phyloP scores from a whole-genome alignment of 1,139 yeast genomes.

The Zygoascus meyerae region DNA sequence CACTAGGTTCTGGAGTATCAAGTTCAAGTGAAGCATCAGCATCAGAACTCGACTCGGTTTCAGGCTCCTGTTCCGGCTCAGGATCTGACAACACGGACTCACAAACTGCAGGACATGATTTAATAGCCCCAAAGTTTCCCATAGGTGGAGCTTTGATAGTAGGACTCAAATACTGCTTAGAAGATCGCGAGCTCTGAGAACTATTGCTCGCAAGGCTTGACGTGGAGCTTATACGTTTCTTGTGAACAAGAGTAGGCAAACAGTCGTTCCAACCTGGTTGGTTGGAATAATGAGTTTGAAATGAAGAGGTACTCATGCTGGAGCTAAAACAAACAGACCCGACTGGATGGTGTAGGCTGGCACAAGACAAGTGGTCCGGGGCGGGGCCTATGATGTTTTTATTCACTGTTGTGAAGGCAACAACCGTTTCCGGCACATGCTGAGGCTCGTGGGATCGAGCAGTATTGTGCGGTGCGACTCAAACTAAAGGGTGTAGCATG shows the following conservation, averaged over 20 bases:
- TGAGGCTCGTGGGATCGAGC: too few species aligned
- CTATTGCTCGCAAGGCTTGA: not conserved
- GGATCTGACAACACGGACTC: not conserved
- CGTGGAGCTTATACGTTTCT: not conserved
- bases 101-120: not conserved
- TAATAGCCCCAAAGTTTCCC: not conserved
- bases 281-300: constrained; percentile 30
- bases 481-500: too few species aligned
- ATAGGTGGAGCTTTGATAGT: not conserved
- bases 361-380: too few species aligned
- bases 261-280: constrained; percentile 39
- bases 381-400: too few species aligned
- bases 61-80: not conserved
- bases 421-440: too few species aligned
- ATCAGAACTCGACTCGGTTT: not conserved
- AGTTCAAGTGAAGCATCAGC: not conserved
- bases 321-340: not conserved
- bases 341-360: too few species aligned
- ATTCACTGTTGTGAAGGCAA: too few species aligned
- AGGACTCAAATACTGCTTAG: not conserved
- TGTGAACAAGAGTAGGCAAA: constrained; percentile 20
- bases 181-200: not conserved
- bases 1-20: not conserved
- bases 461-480: too few species aligned
- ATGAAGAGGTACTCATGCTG: constrained; percentile 20